These are phyloP conservation scores for Marasmius fiardii DNA, from an alignment of 1,284 basidiomycete genomes.

Conservation along the genomic window DNA sequence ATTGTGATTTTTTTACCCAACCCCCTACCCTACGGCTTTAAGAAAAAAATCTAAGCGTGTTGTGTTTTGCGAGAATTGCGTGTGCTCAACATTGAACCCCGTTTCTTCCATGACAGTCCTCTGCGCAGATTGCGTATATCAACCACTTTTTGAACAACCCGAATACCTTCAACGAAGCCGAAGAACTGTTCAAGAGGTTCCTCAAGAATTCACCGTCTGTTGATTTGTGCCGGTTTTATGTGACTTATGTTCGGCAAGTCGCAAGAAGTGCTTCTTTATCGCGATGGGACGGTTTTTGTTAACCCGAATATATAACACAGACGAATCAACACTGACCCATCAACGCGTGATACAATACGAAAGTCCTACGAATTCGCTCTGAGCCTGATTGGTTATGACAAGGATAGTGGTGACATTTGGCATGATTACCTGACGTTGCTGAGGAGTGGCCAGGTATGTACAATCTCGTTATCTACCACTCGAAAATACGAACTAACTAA, in stretches of 20 bases:
- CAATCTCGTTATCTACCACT: constrained; percentile 3
- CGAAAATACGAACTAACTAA: not conserved
- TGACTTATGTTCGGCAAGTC: constrained; percentile 68
- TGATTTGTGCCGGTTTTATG: constrained; percentile 85
- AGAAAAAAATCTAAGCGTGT: not conserved
- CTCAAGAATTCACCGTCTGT: constrained; percentile 80
- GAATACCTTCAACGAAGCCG: constrained; percentile 65
- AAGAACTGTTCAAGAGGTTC: constrained; percentile 79
- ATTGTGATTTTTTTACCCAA: not conserved
- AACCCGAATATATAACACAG: constrained; percentile 25
- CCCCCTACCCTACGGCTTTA: not conserved
- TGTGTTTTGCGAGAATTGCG: not conserved
- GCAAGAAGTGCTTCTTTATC: constrained; percentile 1
- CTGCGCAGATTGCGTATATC: constrained; percentile 80
- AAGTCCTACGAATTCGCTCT: constrained; percentile 95
- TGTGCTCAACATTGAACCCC: not conserved
- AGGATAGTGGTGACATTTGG: constrained; percentile 75
- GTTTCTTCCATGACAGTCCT: constrained; percentile 41
- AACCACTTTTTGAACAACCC: constrained; percentile 69
- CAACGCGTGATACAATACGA: constrained; percentile 71
- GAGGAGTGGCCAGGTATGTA: constrained; percentile 69
- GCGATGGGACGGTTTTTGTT: not conserved
- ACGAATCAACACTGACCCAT: constrained; percentile 51
- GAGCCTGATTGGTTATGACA: constrained; percentile 85
- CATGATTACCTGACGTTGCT: constrained; percentile 83